A percentile compares a stretch with the other conserved stretches of the same genome.
These are phyloP conservation scores for Adenanthera pavonina DNA, from an alignment of 306 rosid genomes.

Conservation along the genomic window DNA sequence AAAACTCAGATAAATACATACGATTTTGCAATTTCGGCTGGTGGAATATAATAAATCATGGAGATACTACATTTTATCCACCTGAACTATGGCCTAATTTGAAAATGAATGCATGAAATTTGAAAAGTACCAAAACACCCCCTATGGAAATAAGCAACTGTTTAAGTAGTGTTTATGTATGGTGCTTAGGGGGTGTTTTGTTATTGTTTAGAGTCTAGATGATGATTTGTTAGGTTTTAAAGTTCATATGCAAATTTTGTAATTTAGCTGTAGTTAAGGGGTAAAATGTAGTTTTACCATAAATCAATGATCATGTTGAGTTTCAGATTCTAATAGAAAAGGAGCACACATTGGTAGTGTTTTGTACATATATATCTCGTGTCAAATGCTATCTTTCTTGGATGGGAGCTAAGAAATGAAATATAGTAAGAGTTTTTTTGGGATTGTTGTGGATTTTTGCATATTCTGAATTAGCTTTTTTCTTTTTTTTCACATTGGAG, in stretches of 20 bases:
- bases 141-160: background rate
- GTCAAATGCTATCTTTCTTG: background rate
- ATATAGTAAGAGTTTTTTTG: background rate
- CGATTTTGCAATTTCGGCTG: background rate
- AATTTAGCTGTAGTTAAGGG: background rate
- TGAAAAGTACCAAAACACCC: background rate
- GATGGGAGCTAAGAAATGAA: background rate
- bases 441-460: too few species aligned
- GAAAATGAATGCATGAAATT: background rate
- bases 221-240: background rate
- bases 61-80: background rate
- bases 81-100: background rate
- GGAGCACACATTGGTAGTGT: background rate
- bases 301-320: background rate
- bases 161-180: background rate
- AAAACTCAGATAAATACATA: background rate
- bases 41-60: background rate
- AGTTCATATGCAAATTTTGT: background rate
- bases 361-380: background rate
- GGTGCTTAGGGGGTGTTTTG: background rate
- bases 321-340: background rate
- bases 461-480: too few species aligned
- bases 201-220: background rate
- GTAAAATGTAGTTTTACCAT: background rate
- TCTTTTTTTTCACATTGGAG: background rate